Base-by-base conservation (phyloP, 2,329 filamentous ascomycete species). In the Calonectria leucothoes region DNA sequence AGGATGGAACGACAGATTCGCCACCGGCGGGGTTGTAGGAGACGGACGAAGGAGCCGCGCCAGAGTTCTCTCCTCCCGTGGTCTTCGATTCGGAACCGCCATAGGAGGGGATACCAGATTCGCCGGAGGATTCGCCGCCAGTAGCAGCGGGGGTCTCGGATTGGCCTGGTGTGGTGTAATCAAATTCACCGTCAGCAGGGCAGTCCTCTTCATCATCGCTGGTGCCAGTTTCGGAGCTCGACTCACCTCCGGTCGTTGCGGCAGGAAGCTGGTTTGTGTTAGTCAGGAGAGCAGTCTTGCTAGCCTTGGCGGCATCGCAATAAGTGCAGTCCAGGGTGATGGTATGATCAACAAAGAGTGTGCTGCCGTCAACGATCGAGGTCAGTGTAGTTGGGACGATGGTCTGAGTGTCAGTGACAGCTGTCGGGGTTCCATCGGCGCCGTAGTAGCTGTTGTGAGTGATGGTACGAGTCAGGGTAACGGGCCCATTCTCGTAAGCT, bases 231-330 rank as follows among this genome's bases (percentile, higher is more conserved):
- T 69, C 64, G 35, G 52, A 59, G 27, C 33, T 48, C 14, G 69
- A 65, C 49, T 71, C 71, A 29, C 63, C 76, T 39, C 74, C 74
- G 39, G 71, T 69, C 68, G 71, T 75, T n/a, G 65, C 64, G 49
- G 66, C 52, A 45, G 69, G 20, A 33, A 49, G 39, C 65, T 64
- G 27, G 29, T 61, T 61, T 2, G 76, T 75, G 72, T 76, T 78
- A 6, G 76, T 77, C 20, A 78, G 75, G 17, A 74, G 75, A 57
- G 76, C 71, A 15, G 77, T 76, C 63, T 70, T 72, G 39, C 78
- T 73, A 20, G 79, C 75, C 14, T 25, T 77, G 69, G 63, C 64
- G 23, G 29, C 35, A 14, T 64, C 73, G 65, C 71, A 73, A 42
- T 61, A 37, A 20, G 67, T 66, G 52, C 70, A 74, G 59, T 55